Percentiles rank a stretch among this genome's conserved stretches.
These are phyloP conservation scores for Diaporthe velutina DNA, from an alignment of 2,329 filamentous ascomycete genomes.

Conservation along the genomic window DNA sequence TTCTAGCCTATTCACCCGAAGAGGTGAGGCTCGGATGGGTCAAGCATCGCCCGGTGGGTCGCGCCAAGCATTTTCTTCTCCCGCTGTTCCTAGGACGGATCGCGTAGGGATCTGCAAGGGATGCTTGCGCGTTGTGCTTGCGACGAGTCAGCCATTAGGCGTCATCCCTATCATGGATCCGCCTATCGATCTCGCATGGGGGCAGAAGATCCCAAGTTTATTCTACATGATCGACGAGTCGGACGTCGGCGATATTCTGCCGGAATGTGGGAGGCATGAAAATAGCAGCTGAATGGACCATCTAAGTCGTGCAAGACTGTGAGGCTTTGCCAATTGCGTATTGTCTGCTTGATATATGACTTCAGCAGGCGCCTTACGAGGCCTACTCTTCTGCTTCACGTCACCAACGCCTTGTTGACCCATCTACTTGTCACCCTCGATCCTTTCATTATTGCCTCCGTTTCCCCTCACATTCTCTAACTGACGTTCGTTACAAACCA, in stretches of 20 bases:
- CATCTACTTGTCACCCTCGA: not conserved
- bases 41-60: conserved; percentile 4
- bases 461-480: conserved; percentile 5
- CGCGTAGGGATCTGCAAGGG: conserved; percentile 17
- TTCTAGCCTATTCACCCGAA: not conserved
- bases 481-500: conserved; percentile 15
- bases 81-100: not conserved
- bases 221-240: not conserved
- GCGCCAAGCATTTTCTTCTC: conserved; percentile 9
- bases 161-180: conserved; percentile 27
- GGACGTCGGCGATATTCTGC: not conserved
- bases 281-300: not conserved
- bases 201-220: not conserved
- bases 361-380: conserved; percentile 3
- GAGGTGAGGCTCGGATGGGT: not conserved
- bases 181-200: not conserved
- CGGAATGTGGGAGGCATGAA: conserved; percentile 14
- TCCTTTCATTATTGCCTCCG: not conserved
- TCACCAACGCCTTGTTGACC: not conserved
- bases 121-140: conserved; percentile 25
- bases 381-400: not conserved
- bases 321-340: conserved; percentile 14
- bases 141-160: conserved; percentile 21
- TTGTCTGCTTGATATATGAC: conserved; percentile 17
- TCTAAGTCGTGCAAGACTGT: not conserved